phyloP scores from a whole-genome alignment of 2,329 filamentous ascomycete species.

The Colletotrichum somersetense region DNA sequence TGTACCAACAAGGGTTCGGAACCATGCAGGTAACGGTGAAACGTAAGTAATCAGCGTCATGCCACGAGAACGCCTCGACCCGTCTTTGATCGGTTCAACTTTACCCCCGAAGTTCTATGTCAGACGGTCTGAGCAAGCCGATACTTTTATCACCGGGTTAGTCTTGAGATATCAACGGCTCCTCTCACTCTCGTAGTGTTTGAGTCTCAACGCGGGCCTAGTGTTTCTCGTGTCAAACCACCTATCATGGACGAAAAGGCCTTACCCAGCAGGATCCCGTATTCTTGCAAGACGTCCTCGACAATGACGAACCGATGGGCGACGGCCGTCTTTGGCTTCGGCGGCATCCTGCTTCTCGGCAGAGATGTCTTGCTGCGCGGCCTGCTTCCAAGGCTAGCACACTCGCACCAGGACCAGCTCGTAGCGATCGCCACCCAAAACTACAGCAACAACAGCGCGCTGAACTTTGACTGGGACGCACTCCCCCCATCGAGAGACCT shows the following conservation, averaged over 20 bases:
- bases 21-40: background rate
- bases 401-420: background rate
- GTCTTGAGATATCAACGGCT: background rate
- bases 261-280: background rate
- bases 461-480: too few relatives aligned
- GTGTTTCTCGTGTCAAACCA: background rate
- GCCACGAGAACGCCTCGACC: background rate
- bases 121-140: background rate
- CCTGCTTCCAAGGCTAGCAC: background rate
- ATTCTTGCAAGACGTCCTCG: too few relatives aligned
- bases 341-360: background rate
- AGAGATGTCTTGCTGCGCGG: background rate
- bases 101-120: background rate
- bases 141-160: too few relatives aligned
- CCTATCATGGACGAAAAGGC: background rate
- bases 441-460: background rate
- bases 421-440: background rate
- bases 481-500: constrained; percentile 52
- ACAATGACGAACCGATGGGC: background rate
- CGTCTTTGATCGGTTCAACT: background rate
- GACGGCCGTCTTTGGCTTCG: background rate
- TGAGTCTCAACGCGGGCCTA: background rate
- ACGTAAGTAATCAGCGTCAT: background rate
- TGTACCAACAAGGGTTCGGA: background rate
- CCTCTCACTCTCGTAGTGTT: background rate